Evolutionary conservation across 2,329 filamentous ascomycete genomes (phyloP), one percentile per base, ranked within the genome.

Genomic region (Pyrenophora seminiperda): DNA sequence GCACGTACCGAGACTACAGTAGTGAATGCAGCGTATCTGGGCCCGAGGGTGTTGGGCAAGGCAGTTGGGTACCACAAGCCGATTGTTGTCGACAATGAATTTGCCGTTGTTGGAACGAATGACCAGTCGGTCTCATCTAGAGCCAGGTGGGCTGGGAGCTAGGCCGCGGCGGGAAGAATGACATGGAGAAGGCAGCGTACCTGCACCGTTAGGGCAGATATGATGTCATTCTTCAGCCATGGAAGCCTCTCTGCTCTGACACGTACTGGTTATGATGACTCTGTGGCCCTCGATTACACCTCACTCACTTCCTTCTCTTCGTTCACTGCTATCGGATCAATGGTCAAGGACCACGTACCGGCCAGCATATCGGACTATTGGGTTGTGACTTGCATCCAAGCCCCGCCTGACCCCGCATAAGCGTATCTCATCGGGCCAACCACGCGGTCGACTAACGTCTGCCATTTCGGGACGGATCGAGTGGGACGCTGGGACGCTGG

Each of bases 41-140:
- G 84, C 34, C 85, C 79, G 17, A 85, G 82, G 53, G 86, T 83
- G 73, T 63, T 67, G 10, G 62, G 62, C 27, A 77, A 73, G 1
- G 83, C 83, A 13, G 89, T 86, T 69, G 79, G 73, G 54, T 85
- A 89, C 73, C 85, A 92, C 72, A 89, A 91, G 67, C 87, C 90
- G 15, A 87, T 95, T 59, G 86, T 95, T n/a, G 85, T 96, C 10
- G 90, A 96, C 67, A 66, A 95, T 22, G 84, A 91, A 58, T 75
- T 94, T 53, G 86, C 87, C 0, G 76, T 86, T 40, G 34, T 40
- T 33, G 13, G 72, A 41, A 63, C 62, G 24, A 53, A 41, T 24
- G 32, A 31, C 46, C 24, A 11, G 24, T 10, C 24, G 9, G 9
- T 11, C 2, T 27, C 24, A 4, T 27, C 24, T 27, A 27, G 24